Evolutionary conservation across 108 stramenopile genomes (phyloP), one percentile per base, ranked within the genome.

Genomic region (Discostella stelligeroides): DNA sequence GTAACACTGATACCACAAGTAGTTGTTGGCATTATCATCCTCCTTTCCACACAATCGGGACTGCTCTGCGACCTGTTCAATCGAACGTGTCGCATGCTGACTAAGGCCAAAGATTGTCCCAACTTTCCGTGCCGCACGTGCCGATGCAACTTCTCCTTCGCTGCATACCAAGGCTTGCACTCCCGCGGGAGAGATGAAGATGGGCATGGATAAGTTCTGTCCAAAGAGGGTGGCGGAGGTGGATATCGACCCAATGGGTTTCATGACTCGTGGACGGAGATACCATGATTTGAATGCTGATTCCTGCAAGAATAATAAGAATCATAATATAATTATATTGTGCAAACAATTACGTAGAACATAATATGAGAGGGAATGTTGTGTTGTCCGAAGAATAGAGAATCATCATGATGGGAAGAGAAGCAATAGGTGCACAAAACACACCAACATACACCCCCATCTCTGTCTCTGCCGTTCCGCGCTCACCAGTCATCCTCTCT

Each of bases 1-100:
- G 62, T 93, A 93, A 46, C 63, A 58, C 46, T 93, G 92, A 68
- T 86, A 93, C 80, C 83, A 93, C 50, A 69, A 59, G 27, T 81
- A 69, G 30, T 61, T 60, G 10, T 80, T 70, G 6, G 3, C 6
- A 34, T 34, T 34, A 6, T 6, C 34, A 24, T 67, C 70, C 11
- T 51, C 53, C 6, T 6, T 6, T 6, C 34, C 34, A 34, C 34
- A 34, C 3, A 34, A 34, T 34, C 5, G 34, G 6, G 85, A 64
- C 13, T 75, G 82, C 10, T 30, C 50, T 30, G 86, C 86, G 24
- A 93, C 86, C 30, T 90, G 51, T 63, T 93, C 92, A 29, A 93
- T 90, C 17, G 85, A 82, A 51, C 80, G 71, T 7, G 92, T 93
- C n/a, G 89, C 73, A 71, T 93, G 92, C 46, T 93, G 92, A 20